Percentiles rank a stretch among this genome's conserved stretches.
Evolutionary conservation across 805 yeast genomes (phyloP).

Genomic region (Candida ovalis): DNA sequence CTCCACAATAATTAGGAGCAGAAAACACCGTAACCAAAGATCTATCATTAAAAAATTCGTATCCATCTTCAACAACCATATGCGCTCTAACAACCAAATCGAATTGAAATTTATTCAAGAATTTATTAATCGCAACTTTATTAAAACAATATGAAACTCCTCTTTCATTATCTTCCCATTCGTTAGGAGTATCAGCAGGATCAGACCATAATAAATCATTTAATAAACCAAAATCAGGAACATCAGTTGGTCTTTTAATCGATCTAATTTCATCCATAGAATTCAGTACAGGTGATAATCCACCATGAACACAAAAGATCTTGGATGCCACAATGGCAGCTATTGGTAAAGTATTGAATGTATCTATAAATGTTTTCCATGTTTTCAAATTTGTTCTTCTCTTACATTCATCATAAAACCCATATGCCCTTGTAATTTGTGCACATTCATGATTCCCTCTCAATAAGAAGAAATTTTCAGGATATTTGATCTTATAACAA

Average conservation of each 20-base stretch:
- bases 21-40: slow-evolving; percentile 69
- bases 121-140: slow-evolving; percentile 75
- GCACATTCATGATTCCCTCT: slow-evolving; percentile 99
- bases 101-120: slow-evolving; percentile 67
- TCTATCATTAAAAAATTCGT: slow-evolving; percentile 70
- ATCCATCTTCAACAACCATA: slow-evolving; percentile 84
- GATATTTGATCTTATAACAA: slow-evolving; percentile 94
- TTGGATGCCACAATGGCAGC: slow-evolving; percentile 95
- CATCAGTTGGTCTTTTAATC: slow-evolving; percentile 80
- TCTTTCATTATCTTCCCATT: slow-evolving; percentile 86
- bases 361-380: slow-evolving; percentile 92
- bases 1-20: slow-evolving; percentile 81
- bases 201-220: slow-evolving; percentile 82
- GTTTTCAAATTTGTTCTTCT: slow-evolving; percentile 87
- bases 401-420: slow-evolving; percentile 97
- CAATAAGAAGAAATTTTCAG: slow-evolving; percentile 88
- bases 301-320: slow-evolving; percentile 90
- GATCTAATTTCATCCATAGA: slow-evolving; percentile 71
- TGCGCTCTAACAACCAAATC: slow-evolving; percentile 83
- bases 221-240: slow-evolving; percentile 76
- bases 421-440: slow-evolving; percentile 92
- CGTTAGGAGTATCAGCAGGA: slow-evolving; percentile 78
- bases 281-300: slow-evolving; percentile 70
- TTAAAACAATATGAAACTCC: slow-evolving; percentile 81
- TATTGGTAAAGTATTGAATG: slow-evolving; percentile 91